Evolutionary conservation across 306 rosid species (phyloP).

Genomic region (Mimosa pudica): DNA sequence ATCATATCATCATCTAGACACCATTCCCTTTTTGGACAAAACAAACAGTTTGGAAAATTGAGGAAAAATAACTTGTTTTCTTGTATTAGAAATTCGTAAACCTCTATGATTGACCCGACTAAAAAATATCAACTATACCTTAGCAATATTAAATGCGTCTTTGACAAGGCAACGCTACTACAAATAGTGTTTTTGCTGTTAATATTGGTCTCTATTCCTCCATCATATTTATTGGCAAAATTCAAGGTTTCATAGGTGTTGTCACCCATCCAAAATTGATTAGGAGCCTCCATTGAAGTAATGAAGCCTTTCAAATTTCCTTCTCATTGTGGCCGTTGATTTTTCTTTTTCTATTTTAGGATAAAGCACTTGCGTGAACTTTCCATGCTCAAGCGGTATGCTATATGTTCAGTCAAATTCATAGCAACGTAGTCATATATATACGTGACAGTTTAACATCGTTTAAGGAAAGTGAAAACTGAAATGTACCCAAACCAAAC

Average conservation of each 20-base stretch:
- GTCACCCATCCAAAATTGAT: constrained; percentile 36
- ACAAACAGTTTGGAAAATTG: constrained; percentile 35
- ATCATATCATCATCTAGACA: constrained; percentile 45
- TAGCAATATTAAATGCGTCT: constrained; percentile 21
- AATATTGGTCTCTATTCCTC: background rate
- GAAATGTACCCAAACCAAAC: constrained; percentile 12
- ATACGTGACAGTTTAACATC: constrained; percentile 31
- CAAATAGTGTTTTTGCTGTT: constrained; percentile 21
- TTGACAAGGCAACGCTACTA: constrained; percentile 22
- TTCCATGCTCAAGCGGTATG: constrained; percentile 4
- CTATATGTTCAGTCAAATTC: constrained; percentile 35
- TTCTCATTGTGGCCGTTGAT: background rate
- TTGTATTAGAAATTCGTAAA: constrained; percentile 47
- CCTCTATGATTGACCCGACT: constrained; percentile 26
- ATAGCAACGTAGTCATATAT: constrained; percentile 32
- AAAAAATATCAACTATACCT: constrained; percentile 31
- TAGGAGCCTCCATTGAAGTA: constrained; percentile 14
- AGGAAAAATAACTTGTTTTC: constrained; percentile 42
- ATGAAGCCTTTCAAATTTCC: constrained; percentile 22
- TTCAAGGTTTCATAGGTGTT: constrained; percentile 24
- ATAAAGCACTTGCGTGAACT: constrained; percentile 31
- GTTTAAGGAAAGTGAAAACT: constrained; percentile 34
- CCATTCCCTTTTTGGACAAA: constrained; percentile 36
- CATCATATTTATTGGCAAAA: constrained; percentile 14
- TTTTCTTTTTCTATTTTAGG: constrained; percentile 22